Evolutionary conservation across 2,329 filamentous ascomycete species (phyloP).

Genomic region (Clonostachys sp.): DNA sequence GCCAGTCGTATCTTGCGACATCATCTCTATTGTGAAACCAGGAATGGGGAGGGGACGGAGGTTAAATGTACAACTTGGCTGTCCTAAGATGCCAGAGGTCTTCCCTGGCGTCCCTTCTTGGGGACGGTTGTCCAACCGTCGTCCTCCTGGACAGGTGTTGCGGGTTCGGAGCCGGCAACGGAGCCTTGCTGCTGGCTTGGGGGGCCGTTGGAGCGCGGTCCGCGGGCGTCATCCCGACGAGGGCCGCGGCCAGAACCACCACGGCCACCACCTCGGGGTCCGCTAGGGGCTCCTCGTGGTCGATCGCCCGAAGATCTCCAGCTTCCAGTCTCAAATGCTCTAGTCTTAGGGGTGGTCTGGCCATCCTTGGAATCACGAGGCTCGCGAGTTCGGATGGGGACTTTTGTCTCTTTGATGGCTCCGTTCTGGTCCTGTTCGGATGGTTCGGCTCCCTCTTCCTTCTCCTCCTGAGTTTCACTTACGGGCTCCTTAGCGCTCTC

Average conservation of each 20-base stretch:
- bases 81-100: conserved; percentile 18
- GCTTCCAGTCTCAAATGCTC: conserved; percentile 52
- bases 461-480: conserved; percentile 17
- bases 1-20: conserved; percentile 3
- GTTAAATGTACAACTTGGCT: conserved; percentile 23
- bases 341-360: conserved; percentile 42
- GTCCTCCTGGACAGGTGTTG: conserved; percentile 39
- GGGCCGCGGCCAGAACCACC: conserved; percentile 33
- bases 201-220: conserved; percentile 43
- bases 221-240: conserved; percentile 27
- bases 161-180: conserved; percentile 13
- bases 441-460: conserved; percentile 8
- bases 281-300: conserved; percentile 37
- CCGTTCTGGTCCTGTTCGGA: conserved; percentile 16
- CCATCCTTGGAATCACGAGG: conserved; percentile 36
- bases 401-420: conserved; percentile 42
- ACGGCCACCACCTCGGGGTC: conserved; percentile 23
- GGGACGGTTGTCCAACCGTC: conserved; percentile 62
- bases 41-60: conserved; percentile 18
- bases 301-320: conserved; percentile 52
- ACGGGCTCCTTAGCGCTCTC: conserved; percentile 13
- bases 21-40: conserved; percentile 26
- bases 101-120: conserved; percentile 17
- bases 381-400: conserved; percentile 31
- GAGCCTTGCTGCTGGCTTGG: conserved; percentile 28